phyloP scores from a whole-genome alignment of 2,329 filamentous ascomycete species.

The Beauveria brongniartii region DNA sequence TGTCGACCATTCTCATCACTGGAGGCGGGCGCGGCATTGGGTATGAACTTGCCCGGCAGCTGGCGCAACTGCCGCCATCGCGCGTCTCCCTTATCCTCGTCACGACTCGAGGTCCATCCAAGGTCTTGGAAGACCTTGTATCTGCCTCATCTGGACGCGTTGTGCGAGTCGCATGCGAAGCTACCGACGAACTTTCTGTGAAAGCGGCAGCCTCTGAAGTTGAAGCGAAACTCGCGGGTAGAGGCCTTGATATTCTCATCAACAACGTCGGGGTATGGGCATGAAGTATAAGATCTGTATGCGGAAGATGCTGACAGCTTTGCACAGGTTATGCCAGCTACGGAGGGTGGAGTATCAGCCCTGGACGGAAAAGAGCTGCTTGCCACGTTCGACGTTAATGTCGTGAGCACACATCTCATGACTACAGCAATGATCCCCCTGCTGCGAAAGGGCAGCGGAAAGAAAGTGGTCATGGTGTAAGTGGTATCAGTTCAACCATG shows the following conservation, averaged over 20 bases:
- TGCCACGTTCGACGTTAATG: not conserved
- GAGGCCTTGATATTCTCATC: not conserved
- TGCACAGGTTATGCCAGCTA: not conserved
- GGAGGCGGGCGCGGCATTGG: not conserved
- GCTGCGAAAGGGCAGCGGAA: not conserved
- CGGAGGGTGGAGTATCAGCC: not conserved
- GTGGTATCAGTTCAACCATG: not conserved
- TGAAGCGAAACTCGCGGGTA: not conserved
- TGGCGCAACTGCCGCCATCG: not conserved
- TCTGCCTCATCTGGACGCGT: not conserved
- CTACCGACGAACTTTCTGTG: not conserved
- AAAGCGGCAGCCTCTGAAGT: not conserved
- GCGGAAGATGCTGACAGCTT: not conserved
- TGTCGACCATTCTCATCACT: constrained; percentile 13
- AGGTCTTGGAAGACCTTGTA: not conserved
- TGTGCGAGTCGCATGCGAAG: not conserved
- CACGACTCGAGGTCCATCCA: not conserved
- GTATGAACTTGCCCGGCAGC: not conserved
- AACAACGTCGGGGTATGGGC: not conserved
- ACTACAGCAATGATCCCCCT: not conserved
- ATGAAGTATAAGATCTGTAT: not conserved
- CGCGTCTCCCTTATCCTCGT: not conserved
- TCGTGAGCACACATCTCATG: not conserved
- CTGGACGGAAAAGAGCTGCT: not conserved
- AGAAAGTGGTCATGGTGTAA: not conserved